A percentile compares a stretch with the other conserved stretches of the same genome.
Conservation (phyloP, 306 rosid genomes). For the Sechiopsis laciniata region DNA sequence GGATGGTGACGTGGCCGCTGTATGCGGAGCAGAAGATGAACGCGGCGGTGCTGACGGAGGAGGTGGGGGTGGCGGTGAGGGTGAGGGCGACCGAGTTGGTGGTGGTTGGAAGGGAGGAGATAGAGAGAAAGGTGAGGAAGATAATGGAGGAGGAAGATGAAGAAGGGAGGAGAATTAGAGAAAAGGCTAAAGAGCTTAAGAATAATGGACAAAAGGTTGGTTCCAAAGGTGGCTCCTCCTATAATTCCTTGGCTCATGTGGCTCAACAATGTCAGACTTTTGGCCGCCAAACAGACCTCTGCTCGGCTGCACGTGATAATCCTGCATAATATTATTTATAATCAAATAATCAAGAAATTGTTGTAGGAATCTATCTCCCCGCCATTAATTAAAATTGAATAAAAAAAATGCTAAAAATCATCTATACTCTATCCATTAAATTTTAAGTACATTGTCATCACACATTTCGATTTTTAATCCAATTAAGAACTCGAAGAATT, state of each 20-base stretch:
- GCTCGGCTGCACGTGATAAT: too few relatives aligned
- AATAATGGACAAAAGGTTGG: slow-evolving; percentile 22
- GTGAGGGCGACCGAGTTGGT: slow-evolving; percentile 17
- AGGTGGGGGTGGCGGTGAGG: slow-evolving; percentile 32
- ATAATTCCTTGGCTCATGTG: slow-evolving; percentile 7
- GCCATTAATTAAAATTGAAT: too few relatives aligned
- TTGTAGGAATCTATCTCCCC: too few relatives aligned
- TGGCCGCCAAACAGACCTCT: too few relatives aligned
- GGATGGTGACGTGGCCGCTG: slow-evolving; percentile 10
- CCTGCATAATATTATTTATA: too few relatives aligned
- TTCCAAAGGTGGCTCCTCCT: slow-evolving; percentile 41
- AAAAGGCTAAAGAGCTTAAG: slow-evolving; percentile 23
- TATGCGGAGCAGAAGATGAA: slow-evolving; percentile 7
- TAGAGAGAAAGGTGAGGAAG: slow-evolving; percentile 29
- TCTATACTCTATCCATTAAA: too few relatives aligned
- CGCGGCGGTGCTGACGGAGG: slow-evolving; percentile 32
- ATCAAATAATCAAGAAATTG: too few relatives aligned
- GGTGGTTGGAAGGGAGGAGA: slow-evolving; percentile 37
- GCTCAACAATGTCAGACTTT: not conserved
- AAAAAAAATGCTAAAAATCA: too few relatives aligned
- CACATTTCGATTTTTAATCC: too few relatives aligned
- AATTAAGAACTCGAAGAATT: too few relatives aligned
- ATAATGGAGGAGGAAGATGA: slow-evolving; percentile 20
- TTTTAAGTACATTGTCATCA: too few relatives aligned
- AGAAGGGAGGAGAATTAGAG: slow-evolving; percentile 16